A percentile compares a stretch with the other conserved stretches of the same genome.
phyloP scores from a whole-genome alignment of 768 basidiomycete genomes.

The Leccinum incarnatum region DNA sequence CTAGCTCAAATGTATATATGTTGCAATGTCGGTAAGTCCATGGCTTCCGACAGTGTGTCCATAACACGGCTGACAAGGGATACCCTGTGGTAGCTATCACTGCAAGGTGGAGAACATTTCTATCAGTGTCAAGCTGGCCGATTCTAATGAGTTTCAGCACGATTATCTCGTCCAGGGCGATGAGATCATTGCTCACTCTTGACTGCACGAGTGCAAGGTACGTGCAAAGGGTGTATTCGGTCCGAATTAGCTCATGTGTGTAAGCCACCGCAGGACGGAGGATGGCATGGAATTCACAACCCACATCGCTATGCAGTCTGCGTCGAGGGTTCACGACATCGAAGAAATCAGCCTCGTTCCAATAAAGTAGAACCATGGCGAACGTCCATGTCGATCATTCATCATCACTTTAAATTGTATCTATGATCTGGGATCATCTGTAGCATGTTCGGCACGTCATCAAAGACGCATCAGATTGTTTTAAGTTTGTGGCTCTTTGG shows the following conservation, averaged over 20 bases:
- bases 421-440: not conserved
- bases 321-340: not conserved
- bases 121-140: not conserved
- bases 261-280: not conserved
- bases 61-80: not conserved
- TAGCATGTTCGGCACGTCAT: not conserved
- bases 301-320: not conserved
- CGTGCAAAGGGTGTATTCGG: not conserved
- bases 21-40: slow-evolving; percentile 1
- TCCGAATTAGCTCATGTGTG: not conserved
- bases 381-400: not conserved
- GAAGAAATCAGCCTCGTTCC: not conserved
- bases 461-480: not conserved
- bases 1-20: not conserved
- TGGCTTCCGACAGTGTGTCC: not conserved
- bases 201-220: not conserved
- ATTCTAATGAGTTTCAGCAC: slow-evolving; percentile 3
- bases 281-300: slow-evolving; percentile 7
- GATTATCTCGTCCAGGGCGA: slow-evolving; percentile 13
- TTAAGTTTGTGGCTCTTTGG: not conserved
- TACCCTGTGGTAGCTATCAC: slow-evolving; percentile 4
- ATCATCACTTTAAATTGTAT: not conserved
- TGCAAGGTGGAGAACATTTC: not conserved
- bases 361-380: not conserved
- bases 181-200: slow-evolving; percentile 7